Conservation (phyloP, 2,329 filamentous ascomycete genomes). For the Colletotrichum sp. region DNA sequence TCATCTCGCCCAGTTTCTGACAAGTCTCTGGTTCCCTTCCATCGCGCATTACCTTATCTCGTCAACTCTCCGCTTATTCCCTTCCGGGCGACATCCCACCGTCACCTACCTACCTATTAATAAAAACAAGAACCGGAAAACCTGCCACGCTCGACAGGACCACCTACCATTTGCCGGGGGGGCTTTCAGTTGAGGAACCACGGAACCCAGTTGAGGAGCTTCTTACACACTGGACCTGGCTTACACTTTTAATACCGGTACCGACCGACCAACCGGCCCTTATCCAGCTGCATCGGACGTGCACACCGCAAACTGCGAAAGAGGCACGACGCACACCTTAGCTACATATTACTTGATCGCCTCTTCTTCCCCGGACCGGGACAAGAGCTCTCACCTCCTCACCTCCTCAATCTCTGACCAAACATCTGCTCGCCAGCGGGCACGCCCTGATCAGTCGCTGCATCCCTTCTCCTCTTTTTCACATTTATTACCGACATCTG, state of each 20-base stretch:
- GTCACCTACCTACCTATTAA: neutral
- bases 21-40: neutral
- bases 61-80: neutral
- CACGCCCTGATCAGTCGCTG: slow-evolving; percentile 1
- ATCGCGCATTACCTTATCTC: slow-evolving; percentile 6
- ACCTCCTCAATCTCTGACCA: slow-evolving; percentile 16
- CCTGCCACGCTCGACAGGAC: neutral
- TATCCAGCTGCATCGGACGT: slow-evolving; percentile 18
- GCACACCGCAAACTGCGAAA: slow-evolving; percentile 20
- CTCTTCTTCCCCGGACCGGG: neutral
- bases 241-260: neutral
- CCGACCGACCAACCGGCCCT: neutral
- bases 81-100: neutral
- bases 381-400: neutral
- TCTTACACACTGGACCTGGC: neutral
- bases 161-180: neutral
- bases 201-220: neutral
- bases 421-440: slow-evolving; percentile 5
- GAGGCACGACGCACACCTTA: neutral
- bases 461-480: slow-evolving; percentile 18
- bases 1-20: neutral
- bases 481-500: slow-evolving; percentile 16
- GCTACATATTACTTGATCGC: slow-evolving; percentile 16
- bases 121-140: neutral
- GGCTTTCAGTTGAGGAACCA: neutral